Evolutionary conservation across 2,329 filamentous ascomycete genomes (phyloP), one percentile per base, ranked within the genome.

Genomic region (Pseudopyricularia javanii): DNA sequence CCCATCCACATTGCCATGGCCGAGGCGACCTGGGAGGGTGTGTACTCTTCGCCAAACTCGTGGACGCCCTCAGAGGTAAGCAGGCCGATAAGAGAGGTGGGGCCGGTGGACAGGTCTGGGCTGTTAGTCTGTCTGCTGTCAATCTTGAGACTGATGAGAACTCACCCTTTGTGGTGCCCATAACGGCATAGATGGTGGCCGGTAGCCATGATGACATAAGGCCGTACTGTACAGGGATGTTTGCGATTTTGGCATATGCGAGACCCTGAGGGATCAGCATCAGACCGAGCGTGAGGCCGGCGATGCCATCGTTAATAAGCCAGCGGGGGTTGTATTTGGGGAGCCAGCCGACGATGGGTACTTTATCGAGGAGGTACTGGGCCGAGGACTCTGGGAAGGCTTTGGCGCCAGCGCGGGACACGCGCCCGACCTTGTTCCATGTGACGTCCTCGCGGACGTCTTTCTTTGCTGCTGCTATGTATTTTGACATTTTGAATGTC

Each of bases 1-100:
- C 82, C 82, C 56, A 84, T 79, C 66, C 80, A 78, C 61, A 85
- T 74, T 12, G 81, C 78, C 2, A 84, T 73, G 7, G 79, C 80
- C 0, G 78, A 78, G 2, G 80, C 77, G 33, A 85, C 78, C 33
- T 76, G 71, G 20, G 76, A 72, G 1, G 77, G 70, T 2, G 69
- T 64, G 61, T 78, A 82, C 33, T 78, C 73, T 37, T 73, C 66
- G 20, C 70, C 64, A 1, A 83, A 65, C 37, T 77, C 73, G 20
- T 69, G 64, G 30, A 85, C 72, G 47, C 82, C 79, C 55, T 83
- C 76, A 15, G 79, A 76, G 0, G 80, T 84, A 26, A 85, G 68
- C 1, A 85, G 73, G 7, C 80, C 80, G 54, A 85, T 75, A 26
- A 84, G 75, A 0, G 80, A 83, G 0, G 82, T 85, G 12, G 81